These are phyloP conservation scores for Graphilbum fragrans DNA, from an alignment of 2,329 filamentous ascomycete genomes.

Conservation along the genomic window DNA sequence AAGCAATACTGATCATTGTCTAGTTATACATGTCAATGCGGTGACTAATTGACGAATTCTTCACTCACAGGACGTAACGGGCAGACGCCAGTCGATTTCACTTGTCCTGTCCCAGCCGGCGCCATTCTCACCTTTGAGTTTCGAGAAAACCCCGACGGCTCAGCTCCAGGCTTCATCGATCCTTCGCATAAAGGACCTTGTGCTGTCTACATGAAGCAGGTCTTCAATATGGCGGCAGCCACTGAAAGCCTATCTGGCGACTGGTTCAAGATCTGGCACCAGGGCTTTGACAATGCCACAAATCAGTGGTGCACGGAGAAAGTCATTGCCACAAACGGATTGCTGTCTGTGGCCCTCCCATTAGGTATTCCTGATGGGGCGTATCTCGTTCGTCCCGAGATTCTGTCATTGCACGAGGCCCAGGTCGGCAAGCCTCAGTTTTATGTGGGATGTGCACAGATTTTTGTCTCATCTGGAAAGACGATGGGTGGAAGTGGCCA, in stretches of 20 bases:
- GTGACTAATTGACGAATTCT: too few species aligned
- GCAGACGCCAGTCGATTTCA: conserved; percentile 29
- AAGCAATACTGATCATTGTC: too few species aligned
- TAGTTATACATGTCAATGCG: background rate
- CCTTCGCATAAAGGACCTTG: conserved; percentile 55
- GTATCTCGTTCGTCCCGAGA: conserved; percentile 61
- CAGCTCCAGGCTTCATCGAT: conserved; percentile 44
- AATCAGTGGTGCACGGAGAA: conserved; percentile 59
- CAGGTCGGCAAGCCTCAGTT: conserved; percentile 53
- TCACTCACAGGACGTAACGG: conserved; percentile 28
- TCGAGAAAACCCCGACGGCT: conserved; percentile 45
- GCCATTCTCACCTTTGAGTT: conserved; percentile 54
- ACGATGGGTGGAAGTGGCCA: too few species aligned
- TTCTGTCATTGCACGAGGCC: conserved; percentile 56
- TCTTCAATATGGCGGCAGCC: conserved; percentile 39
- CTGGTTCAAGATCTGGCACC: conserved; percentile 69
- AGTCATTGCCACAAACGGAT: conserved; percentile 51
- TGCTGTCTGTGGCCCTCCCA: conserved; percentile 51
- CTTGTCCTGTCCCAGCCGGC: conserved; percentile 36
- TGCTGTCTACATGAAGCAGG: conserved; percentile 61
- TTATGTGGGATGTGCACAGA: conserved; percentile 60
- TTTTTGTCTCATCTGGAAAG: conserved; percentile 34
- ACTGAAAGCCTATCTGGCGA: conserved; percentile 45
- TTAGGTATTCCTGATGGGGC: conserved; percentile 48
- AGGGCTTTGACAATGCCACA: conserved; percentile 45